phyloP scores from a whole-genome alignment of 805 yeast species.

The Limtongia smithiae region DNA sequence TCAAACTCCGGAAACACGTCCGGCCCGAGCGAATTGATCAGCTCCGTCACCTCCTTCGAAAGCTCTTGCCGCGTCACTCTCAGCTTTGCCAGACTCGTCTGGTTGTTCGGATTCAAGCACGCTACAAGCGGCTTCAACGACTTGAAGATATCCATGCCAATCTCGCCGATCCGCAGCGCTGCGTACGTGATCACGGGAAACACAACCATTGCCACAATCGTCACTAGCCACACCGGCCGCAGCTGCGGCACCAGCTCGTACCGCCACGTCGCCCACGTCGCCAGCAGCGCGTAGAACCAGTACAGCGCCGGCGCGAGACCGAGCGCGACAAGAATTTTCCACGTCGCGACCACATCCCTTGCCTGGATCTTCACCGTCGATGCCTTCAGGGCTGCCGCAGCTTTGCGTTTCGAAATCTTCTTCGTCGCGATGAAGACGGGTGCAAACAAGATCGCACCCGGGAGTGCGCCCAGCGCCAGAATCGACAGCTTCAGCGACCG shows the following conservation, averaged over 20 bases:
- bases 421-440: constrained; percentile 85
- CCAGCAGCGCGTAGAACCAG: constrained; percentile 63
- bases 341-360: constrained; percentile 91
- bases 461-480: constrained; percentile 65
- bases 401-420: constrained; percentile 66
- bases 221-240: constrained; percentile 38
- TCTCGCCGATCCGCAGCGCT: constrained; percentile 89
- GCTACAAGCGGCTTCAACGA: constrained; percentile 75
- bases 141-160: constrained; percentile 83
- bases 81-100: constrained; percentile 48
- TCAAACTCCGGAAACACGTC: constrained; percentile 83
- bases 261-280: constrained; percentile 39
- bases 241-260: constrained; percentile 32
- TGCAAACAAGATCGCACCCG: constrained; percentile 82
- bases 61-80: constrained; percentile 59
- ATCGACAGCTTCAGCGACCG: constrained; percentile 57
- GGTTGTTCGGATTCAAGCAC: constrained; percentile 37
- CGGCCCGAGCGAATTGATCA: constrained; percentile 79
- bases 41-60: constrained; percentile 69
- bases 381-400: constrained; percentile 71
- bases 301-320: constrained; percentile 86
- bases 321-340: constrained; percentile 89
- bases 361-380: constrained; percentile 90
- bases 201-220: constrained; percentile 54
- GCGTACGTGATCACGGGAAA: constrained; percentile 76